Base-by-base conservation (phyloP, 2,329 filamentous ascomycete genomes). In the Fusarium sp. region DNA sequence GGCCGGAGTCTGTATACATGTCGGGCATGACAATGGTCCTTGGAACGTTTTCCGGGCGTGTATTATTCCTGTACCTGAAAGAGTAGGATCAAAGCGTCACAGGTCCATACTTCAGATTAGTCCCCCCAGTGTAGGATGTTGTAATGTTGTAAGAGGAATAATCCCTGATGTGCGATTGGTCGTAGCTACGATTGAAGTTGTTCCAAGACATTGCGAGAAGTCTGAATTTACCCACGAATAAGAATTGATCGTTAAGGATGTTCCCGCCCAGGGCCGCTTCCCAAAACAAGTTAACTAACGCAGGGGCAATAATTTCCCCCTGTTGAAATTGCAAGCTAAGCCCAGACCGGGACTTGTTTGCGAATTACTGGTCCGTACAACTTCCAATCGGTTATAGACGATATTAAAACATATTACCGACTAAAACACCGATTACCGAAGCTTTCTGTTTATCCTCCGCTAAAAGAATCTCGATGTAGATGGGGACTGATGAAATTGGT, bases 1-100 rank as follows among this genome's bases (percentile, higher is more conserved):
- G 8, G 30, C 28, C 28, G 18, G 0, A 10, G 1, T 28, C 13
- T 1, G 9, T 5, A 8, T 60, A 35, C 15, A 10, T 40, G 5
- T 32, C 28, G 2, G 35, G 60, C 3, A 40, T 33, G 2, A 35
- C 38, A 0, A 33, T 63, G 18, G 28, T 33, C 2, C n/a, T 49
- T 6, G 53, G 60, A 9, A 33, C n/a, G 1, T 1, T 3, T 3
- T 60, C 42, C 5, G 42, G 33, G 4, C 11, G 19, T 10, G 42
- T 49, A 18, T 3, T 47, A 3, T 33, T 21, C 2, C 25, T 63
- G 18, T 12, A 47, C 6, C 8, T 63, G 1, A 13, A 18, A 15
- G 11, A 21, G 2, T 42, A 53, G 18, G 4, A 15, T 16, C 9
- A 11, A 11, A 11, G 12, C 4, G n/a, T 15, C 19, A 13, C 0